These are phyloP conservation scores for Podospora appendiculata DNA, from an alignment of 495 filamentous ascomycete genomes.

Conservation along the genomic window DNA sequence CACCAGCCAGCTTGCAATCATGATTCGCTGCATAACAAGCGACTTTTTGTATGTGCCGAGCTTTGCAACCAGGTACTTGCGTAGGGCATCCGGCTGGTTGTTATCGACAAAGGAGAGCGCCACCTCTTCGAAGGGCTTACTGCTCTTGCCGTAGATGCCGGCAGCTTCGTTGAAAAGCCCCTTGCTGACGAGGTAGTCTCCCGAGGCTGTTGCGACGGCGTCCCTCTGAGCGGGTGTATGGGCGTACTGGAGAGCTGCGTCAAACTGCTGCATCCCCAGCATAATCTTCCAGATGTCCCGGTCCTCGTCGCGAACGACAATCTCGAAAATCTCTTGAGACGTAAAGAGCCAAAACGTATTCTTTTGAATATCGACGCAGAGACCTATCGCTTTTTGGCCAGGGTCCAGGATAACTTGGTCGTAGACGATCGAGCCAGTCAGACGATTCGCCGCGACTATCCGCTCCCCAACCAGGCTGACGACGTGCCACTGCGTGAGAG, in stretches of 20 bases:
- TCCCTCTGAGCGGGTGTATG: conserved; percentile 67
- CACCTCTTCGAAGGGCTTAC: conserved; percentile 93
- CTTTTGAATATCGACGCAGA: conserved; percentile 82
- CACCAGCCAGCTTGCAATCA: conserved; percentile 92
- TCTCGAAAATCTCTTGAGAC: conserved; percentile 79
- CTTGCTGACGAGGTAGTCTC: conserved; percentile 75
- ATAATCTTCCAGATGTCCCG: conserved; percentile 92
- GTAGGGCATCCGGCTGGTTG: conserved; percentile 80
- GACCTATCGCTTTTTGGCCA: conserved; percentile 66
- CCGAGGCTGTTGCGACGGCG: conserved; percentile 79
- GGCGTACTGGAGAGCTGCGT: conserved; percentile 77
- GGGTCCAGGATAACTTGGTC: conserved; percentile 80
- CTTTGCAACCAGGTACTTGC: conserved; percentile 84
- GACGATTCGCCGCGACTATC: conserved; percentile 73
- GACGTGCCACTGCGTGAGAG: conserved; percentile 88
- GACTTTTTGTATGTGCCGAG: conserved; percentile 74
- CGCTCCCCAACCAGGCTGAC: conserved; percentile 75
- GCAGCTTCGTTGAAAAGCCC: conserved; percentile 80
- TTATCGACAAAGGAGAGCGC: conserved; percentile 84
- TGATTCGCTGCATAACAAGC: conserved; percentile 81
- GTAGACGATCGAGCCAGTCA: conserved; percentile 77
- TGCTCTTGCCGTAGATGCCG: conserved; percentile 85
- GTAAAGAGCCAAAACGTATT: conserved; percentile 98
- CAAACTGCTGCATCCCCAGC: conserved; percentile 76
- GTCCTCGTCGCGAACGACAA: conserved; percentile 83